These are phyloP conservation scores for Prunus mume DNA, from an alignment of 306 rosid genomes.

Conservation along the genomic window DNA sequence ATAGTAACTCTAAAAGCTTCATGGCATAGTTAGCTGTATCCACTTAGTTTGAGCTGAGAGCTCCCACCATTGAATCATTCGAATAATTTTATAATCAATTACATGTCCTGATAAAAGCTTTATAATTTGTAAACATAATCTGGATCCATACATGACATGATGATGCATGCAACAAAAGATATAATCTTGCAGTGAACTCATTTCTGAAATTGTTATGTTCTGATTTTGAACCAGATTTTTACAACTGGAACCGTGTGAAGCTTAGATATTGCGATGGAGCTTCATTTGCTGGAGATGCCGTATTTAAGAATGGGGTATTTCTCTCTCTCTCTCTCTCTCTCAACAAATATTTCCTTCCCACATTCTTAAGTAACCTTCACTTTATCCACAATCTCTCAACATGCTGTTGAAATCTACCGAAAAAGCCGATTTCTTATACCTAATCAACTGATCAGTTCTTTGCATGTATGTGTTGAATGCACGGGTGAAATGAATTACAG, in stretches of 20 bases:
- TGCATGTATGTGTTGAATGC: conserved; percentile 13
- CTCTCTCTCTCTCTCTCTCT: conserved; percentile 1
- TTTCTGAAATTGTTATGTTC: background rate
- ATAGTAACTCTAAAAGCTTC: no score
- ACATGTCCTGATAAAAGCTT: no score
- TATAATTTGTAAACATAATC: no score
- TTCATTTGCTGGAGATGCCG: conserved; percentile 76
- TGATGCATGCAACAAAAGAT: no score
- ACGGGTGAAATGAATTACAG: conserved; percentile 46
- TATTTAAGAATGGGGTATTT: conserved; percentile 34
- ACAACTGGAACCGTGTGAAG: conserved; percentile 98
- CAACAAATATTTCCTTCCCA: background rate
- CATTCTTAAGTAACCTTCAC: background rate
- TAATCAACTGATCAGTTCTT: background rate
- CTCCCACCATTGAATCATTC: background rate
- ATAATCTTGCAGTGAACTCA: background rate
- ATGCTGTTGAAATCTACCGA: background rate
- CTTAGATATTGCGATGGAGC: conserved; percentile 96
- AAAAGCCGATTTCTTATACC: background rate
- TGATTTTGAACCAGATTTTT: conserved; percentile 64
- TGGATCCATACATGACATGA: no score
- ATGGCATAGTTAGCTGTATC: background rate
- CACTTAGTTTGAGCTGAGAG: background rate
- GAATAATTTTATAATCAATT: no score
- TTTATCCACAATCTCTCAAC: background rate